Percentiles rank a stretch among this genome's conserved stretches.
These are phyloP conservation scores for Beauveria caledonica DNA, from an alignment of 2,329 filamentous ascomycete genomes.

Conservation along the genomic window DNA sequence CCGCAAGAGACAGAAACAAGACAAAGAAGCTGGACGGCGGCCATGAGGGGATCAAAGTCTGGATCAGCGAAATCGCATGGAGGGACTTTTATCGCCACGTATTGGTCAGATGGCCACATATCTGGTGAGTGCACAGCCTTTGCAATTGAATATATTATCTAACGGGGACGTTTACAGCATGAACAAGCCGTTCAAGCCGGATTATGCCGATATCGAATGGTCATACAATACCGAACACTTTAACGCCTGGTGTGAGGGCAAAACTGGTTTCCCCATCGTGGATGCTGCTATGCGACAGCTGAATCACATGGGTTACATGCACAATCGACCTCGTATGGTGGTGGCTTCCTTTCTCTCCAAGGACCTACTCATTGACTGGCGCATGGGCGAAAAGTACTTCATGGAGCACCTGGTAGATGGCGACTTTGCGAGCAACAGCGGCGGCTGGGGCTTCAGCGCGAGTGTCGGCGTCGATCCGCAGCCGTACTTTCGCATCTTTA, in stretches of 20 bases:
- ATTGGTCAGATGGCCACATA: slow-evolving; percentile 74
- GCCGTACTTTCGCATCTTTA: slow-evolving; percentile 88
- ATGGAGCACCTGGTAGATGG: slow-evolving; percentile 75
- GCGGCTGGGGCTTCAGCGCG: slow-evolving; percentile 50
- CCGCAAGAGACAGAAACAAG: slow-evolving; percentile 54
- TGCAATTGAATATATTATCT: background rate
- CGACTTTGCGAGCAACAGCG: slow-evolving; percentile 72
- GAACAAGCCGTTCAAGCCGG: slow-evolving; percentile 65
- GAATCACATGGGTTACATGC: slow-evolving; percentile 63
- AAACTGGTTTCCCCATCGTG: slow-evolving; percentile 74
- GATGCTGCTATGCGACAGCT: slow-evolving; percentile 83
- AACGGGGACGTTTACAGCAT: slow-evolving; percentile 27
- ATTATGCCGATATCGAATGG: slow-evolving; percentile 77
- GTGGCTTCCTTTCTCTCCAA: slow-evolving; percentile 74
- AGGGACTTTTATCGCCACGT: slow-evolving; percentile 85
- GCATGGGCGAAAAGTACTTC: slow-evolving; percentile 72
- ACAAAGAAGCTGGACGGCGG: slow-evolving; percentile 59
- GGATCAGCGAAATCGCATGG: slow-evolving; percentile 82
- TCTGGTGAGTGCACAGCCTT: slow-evolving; percentile 45
- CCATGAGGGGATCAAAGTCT: slow-evolving; percentile 56
- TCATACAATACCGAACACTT: slow-evolving; percentile 66
- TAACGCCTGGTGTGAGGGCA: slow-evolving; percentile 63
- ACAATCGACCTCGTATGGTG: slow-evolving; percentile 80
- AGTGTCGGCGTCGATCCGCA: slow-evolving; percentile 73
- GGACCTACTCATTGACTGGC: slow-evolving; percentile 75